A percentile compares a stretch with the other conserved stretches of the same genome.
Conservation (phyloP, 208 protist species). For the Entamoeba moshkovskii region DNA sequence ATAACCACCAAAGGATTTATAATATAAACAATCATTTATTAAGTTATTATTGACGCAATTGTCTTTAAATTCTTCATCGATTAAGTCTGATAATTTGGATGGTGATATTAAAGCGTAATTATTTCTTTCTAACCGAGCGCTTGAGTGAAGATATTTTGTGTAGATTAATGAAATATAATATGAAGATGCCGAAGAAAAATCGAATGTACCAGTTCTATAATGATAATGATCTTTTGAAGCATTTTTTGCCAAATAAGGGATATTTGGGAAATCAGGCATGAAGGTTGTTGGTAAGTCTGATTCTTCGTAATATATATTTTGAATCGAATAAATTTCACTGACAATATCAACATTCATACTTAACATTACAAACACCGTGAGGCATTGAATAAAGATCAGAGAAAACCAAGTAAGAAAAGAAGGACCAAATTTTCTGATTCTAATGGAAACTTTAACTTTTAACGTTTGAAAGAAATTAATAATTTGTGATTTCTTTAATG, state of each 20-base stretch:
- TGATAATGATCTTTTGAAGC: background rate
- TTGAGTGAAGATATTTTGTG: background rate
- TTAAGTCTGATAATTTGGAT: too few relatives aligned
- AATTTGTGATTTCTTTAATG: background rate
- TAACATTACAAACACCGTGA: background rate
- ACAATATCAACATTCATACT: background rate
- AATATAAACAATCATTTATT: background rate
- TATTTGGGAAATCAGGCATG: background rate
- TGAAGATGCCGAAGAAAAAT: background rate
- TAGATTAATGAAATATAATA: background rate
- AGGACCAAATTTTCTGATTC: background rate
- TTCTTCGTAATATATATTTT: slow-evolving; percentile 1
- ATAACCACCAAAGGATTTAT: background rate
- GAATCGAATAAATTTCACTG: background rate
- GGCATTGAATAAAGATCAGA: background rate
- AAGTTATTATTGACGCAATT: background rate
- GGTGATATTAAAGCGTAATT: background rate
- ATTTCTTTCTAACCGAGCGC: background rate
- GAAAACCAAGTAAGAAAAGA: background rate
- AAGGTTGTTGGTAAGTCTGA: background rate
- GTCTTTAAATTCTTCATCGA: too few relatives aligned
- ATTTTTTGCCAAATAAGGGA: background rate
- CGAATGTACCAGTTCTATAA: background rate
- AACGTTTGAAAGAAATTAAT: background rate
- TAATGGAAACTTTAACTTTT: background rate